These are phyloP conservation scores for Hypoxylon lenormandii DNA, from an alignment of 495 filamentous ascomycete species.

Conservation along the genomic window DNA sequence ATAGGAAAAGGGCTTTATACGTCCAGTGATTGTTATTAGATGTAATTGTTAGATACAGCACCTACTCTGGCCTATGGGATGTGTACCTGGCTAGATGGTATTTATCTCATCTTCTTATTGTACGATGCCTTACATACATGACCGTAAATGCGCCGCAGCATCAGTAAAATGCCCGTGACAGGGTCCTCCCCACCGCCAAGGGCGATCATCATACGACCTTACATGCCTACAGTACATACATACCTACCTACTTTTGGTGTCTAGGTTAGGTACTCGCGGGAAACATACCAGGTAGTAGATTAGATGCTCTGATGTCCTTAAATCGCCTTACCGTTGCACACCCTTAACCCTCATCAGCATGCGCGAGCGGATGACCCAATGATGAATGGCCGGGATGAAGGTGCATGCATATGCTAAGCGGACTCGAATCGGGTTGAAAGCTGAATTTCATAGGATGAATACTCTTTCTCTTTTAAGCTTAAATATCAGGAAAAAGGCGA, in stretches of 20 bases:
- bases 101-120: constrained; percentile 1
- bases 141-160: constrained; percentile 37
- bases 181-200: constrained; percentile 38
- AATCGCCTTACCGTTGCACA: constrained; percentile 4
- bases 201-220: constrained; percentile 46
- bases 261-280: no score
- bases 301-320: neutral
- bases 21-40: neutral
- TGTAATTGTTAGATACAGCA: no score
- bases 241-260: neutral
- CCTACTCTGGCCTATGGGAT: neutral
- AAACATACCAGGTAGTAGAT: no score
- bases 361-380: constrained; percentile 1
- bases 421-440: constrained; percentile 1
- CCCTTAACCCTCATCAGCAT: constrained; percentile 1
- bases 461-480: neutral
- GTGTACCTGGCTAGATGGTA: constrained; percentile 6
- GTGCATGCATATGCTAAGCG: constrained; percentile 9
- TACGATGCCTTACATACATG: constrained; percentile 17
- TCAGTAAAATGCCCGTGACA: constrained; percentile 30
- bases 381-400: neutral
- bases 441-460: neutral
- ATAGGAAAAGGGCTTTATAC: neutral
- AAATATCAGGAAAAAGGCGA: constrained; percentile 1
- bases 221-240: constrained; percentile 4